Base-by-base conservation (phyloP, 164 flowering plant species). In the Euptelea pleiosperma region DNA sequence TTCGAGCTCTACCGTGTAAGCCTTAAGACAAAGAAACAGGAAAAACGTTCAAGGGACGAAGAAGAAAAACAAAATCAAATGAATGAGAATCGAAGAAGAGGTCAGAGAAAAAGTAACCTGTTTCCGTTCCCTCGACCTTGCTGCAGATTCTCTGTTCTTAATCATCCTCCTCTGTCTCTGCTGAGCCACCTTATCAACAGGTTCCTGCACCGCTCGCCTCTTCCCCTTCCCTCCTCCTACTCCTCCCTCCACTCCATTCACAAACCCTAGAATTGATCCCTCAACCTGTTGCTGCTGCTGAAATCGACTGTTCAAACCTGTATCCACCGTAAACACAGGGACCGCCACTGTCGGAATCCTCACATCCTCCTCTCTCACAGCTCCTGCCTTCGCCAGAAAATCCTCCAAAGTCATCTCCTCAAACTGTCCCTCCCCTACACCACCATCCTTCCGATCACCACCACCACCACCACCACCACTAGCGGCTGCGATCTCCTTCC, bases 111-210 rank as follows among this genome's bases (percentile, higher is more conserved):
- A 18, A 24, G 39, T 46, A 14, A 82, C 91, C 87, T 83, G 87
- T 54, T 86, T 86, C 57, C 93, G 67, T 57, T 86, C 93, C 62
- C 93, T 70, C 2, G 93, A 86, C 71, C 93, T 61, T 0, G 93
- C 87, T 1, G 93, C 93, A 15, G 86, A 80, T 67, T 86, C 93
- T 46, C 93, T 63, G 62, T 84, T 86, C 76, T 86, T 86, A 30
- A 86, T 86, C 93, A 84, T 84, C 75, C 93, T 73, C 71, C 78
- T 65, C 71, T 84, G 93, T 42, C 86, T 71, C 79, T 86, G 87
- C 71, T 77, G 82, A 8, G 83, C 82, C 0, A 76, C 87, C 73
- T 74, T 76, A 73, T 84, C 93, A 37, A 84, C 36, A 3, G 76
- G 71, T 60, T 79, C 85, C 68, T 72, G 29, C 50, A 72, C 55